Evolutionary conservation across 805 yeast genomes (phyloP), one percentile per base, ranked within the genome.

Genomic region (Wickerhamomyces kurtzmanii): DNA sequence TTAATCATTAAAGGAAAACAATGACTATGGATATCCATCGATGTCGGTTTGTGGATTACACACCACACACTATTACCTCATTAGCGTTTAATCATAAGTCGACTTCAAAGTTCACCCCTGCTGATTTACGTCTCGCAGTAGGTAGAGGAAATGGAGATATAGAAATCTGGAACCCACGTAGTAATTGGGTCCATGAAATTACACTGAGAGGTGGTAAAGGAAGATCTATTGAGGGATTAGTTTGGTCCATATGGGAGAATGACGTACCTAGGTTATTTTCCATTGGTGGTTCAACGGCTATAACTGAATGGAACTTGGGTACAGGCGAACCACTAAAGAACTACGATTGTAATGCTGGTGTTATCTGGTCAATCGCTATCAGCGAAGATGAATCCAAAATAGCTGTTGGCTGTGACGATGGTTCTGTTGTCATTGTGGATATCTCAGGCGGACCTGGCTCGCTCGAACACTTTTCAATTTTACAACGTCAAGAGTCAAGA

Each of bases 331-430:
- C 96, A 5, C 47, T 71, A 28, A 65, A 62, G 27, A 82, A 86
- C 50, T 75, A 75, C 45, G 94, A 87, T 49, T 84, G 95, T 58
- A 84, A 86, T 49, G 82, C 94, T 3, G 96, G 97, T 20, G 76
- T 85, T 12, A 80, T 86, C 31, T 91, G 98, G 98, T 82, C 94
- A 6, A 54, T 87, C 26, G 75, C 80, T 5, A 71, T 75, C 14
- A 76, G 75, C 37, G 65, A 67, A 15, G 57, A 67, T 14, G 81
- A 77, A 26, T 56, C 66, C 33, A 72, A 65, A 42, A 57, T 91
- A 20, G 84, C 95, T 1, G 82, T 83, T 1, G 98, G 97, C 4
- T 89, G 97, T 53, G 98, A 91, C 42, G 93, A 87, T 47, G 98
- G 98, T 15, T 65, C 84, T 6, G 86, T 89, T 8, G 94, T 82